Evolutionary conservation across 2,329 filamentous ascomycete species (phyloP), one percentile per base, ranked within the genome.

Genomic region (Coniochaeta sp.): DNA sequence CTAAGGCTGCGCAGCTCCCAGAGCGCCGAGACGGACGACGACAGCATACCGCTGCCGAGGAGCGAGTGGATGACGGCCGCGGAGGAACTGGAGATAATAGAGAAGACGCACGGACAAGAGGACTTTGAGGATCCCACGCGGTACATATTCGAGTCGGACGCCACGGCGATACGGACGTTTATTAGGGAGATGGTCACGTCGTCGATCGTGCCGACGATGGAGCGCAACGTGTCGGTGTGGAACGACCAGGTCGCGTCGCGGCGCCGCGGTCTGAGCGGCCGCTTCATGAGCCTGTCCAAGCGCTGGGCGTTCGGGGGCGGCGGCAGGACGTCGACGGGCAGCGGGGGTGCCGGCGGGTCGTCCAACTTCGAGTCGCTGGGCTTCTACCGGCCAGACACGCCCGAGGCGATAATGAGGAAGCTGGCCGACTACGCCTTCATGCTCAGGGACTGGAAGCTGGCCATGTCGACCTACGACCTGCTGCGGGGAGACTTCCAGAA

Each of bases 191-290:
- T 99, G 81, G 90, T 97, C 8, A 95, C 90, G 1, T 93, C 98
- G 71, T 98, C 93, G 1, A 87, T 99, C 58, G 82, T 99, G 60
- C 95, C 96, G 1, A 93, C 90, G 44, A 99, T 99, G 96, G 95
- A 99, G 74, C 89, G 93, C 60, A 88, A 90, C 65, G 85, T 96
- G 12, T 89, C 91, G 6, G 81, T 92, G 5, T 99, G 95, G 96
- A 99, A 99, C 69, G 95, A 99, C 68, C 93, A 98, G 73, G 90
- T 98, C 28, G 93, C 93, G 17, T 97, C 96, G 14, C 85, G 91
- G 61, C 83, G 96, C 60, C 87, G 91, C 69, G 96, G 96, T 16
- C 81, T 99, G 55, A 90, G 90, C 59, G 96, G 96, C 12, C 86
- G 92, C n/a, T 93, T 99, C 73, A 92, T 96, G 81, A 96, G 89